Percentiles rank a stretch among this genome's conserved stretches.
Conservation (phyloP, 2,329 filamentous ascomycete species). For the Teratosphaeria nubilosa region DNA sequence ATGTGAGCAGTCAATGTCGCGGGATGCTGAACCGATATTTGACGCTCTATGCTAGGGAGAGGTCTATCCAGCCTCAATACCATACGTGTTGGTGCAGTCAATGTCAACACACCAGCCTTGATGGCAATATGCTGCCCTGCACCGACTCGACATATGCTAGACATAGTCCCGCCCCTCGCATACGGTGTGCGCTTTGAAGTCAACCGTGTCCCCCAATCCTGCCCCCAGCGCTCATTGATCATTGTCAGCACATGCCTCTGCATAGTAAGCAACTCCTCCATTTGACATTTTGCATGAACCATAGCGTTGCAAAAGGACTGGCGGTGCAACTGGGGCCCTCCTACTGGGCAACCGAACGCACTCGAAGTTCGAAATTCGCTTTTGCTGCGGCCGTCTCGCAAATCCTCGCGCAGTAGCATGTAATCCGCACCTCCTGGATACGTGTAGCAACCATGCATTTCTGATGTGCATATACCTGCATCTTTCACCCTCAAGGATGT, state of each 20-base stretch:
- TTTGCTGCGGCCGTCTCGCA: not conserved
- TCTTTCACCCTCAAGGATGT: constrained; percentile 19
- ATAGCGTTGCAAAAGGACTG: no score
- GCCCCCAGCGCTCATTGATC: not conserved
- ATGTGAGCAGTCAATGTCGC: not conserved
- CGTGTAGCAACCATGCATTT: not conserved
- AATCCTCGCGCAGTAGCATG: not conserved
- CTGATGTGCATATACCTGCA: not conserved
- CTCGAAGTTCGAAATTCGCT: no score
- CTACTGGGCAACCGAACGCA: no score
- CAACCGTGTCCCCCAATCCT: not conserved
- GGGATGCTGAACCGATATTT: not conserved
- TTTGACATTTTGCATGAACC: no score
- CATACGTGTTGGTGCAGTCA: not conserved
- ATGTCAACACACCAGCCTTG: not conserved
- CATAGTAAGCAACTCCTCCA: not conserved
- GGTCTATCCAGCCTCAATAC: not conserved
- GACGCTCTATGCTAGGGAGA: not conserved
- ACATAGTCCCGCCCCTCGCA: not conserved
- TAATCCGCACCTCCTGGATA: not conserved
- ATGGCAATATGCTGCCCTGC: not conserved
- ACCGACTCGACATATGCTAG: not conserved
- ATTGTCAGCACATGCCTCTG: not conserved
- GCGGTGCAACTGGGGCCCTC: no score
- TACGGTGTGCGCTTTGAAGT: not conserved